Conservation (phyloP, 73 alveolate genomes). For the Stentor roeselii region DNA sequence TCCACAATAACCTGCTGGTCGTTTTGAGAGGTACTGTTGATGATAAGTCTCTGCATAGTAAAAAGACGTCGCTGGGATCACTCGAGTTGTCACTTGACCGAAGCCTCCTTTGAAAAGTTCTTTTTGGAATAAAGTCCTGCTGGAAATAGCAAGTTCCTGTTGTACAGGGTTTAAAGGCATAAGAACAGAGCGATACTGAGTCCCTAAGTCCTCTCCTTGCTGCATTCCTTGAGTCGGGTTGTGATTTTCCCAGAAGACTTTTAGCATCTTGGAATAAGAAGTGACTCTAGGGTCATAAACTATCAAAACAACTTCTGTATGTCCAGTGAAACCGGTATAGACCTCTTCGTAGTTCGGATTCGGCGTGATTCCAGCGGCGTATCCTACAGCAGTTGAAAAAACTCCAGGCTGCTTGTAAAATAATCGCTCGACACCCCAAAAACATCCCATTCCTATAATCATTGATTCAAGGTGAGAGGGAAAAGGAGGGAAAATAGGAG, state of each 20-base stretch:
- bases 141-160: constrained; percentile 12
- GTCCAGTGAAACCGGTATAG: constrained; percentile 65
- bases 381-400: constrained; percentile 41
- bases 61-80: constrained; percentile 33
- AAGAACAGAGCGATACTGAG: constrained; percentile 41
- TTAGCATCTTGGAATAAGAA: constrained; percentile 36
- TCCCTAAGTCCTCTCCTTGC: constrained; percentile 52
- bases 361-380: constrained; percentile 54
- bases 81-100: constrained; percentile 31
- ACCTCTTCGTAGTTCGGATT: constrained; percentile 65
- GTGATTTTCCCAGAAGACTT: constrained; percentile 52
- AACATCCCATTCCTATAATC: constrained; percentile 53
- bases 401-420: constrained; percentile 50
- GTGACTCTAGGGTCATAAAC: constrained; percentile 48
- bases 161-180: not conserved
- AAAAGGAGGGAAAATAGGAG: constrained; percentile 9
- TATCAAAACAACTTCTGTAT: constrained; percentile 69
- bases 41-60: constrained; percentile 43
- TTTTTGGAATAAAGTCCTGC: constrained; percentile 14
- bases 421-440: constrained; percentile 54
- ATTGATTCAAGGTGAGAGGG: constrained; percentile 27
- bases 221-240: constrained; percentile 71
- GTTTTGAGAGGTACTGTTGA: constrained; percentile 42
- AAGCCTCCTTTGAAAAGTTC: constrained; percentile 3
- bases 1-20: constrained; percentile 26